Evolutionary conservation across 805 yeast species (phyloP), one percentile per base, ranked within the genome.

Genomic region (Zygotorulaspora sp.): DNA sequence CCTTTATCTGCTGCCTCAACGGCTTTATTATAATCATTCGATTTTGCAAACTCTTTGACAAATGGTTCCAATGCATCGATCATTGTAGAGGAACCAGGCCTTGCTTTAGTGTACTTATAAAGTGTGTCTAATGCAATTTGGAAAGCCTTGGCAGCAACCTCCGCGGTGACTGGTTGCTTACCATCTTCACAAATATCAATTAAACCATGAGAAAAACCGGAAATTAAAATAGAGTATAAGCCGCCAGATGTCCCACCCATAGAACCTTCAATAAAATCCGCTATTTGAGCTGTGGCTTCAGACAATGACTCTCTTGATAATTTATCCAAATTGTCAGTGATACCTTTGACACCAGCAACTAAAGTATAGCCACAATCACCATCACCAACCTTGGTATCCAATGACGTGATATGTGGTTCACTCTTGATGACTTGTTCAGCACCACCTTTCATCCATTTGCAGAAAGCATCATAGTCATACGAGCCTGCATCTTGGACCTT

Each of bases 201-300:
- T 19, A 78, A 62, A 7, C 74, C 72, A 24, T 72, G 68, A 1
- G 85, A 82, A 43, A 89, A 71, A 1, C 95, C 86, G 23, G 94
- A 77, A 44, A 90, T 68, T 63, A 70, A 85, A 39, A 89, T 90
- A 2, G 95, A 83, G 61, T 89, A 89, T 25, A 89, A 63, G 1
- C 96, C 97, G 36, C 97, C 97, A 1, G 95, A 84, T 0, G 97
- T 90, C 35, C 97, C 97, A 36, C 97, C 97, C 97, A 90, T 90
- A n/a, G 77, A 78, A 39, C 78, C 77, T 58, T 89, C 97, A 23
- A 89, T 87, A 14, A 83, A 61, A 39, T 87, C 95, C 3, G 96
- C 84, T 33, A 89, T 72, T 48, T 75, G 75, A n/a, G 79, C 69
- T 30, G 85, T 59, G 1, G 83, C 75, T 35, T 77, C 70, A n/a